Base-by-base conservation (phyloP, 2,329 filamentous ascomycete species). In the Ceratocystis lukuohia region DNA sequence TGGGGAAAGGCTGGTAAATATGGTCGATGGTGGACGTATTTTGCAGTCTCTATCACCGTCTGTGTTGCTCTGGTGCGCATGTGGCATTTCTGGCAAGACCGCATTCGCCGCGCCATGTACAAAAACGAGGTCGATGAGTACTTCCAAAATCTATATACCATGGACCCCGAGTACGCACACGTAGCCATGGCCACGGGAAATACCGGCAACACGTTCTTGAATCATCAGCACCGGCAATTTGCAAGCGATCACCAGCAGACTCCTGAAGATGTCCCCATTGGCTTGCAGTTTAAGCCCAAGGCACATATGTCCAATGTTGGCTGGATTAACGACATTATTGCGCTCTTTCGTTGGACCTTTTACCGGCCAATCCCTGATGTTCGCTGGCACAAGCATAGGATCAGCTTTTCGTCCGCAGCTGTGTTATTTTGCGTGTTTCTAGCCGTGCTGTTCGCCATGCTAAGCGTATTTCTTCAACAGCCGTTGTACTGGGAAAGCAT, bases 1-100 rank as follows among this genome's bases (percentile, higher is more conserved):
- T 96, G 89, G 88, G 82, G 75, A 30, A 78, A 90, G 72, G 86
- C 91, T 25, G 89, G 88, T 57, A 95, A 96, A 77, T 96, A 96
- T 77, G 91, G 82, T 1, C 77, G 90, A 64, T 90, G 88, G 67
- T 96, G 91, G 85, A 90, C 93, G 15, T 96, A 95, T 75, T 95
- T 96, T 72, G 86, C 88, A 64, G 75, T 95, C 62, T 84, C 86
- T 63, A 75, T 96, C 68, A 80, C 92, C 69, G 81, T 82, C 33
- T 72, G 84, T 65, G 85, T 92, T 3, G 77, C 88, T 10, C 72
- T 87, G 10, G 79, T 93, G 73, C 85, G 91, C 70, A 81, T 89
- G 73, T 96, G 92, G 80, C 88, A 96, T 75, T 86, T 88, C 71
- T 96, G 91, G 87, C 91, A 92, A 71, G 92, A 96, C 78, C 95